Conservation (phyloP, 169 alveolate species). For the Plasmodium ovale region DNA sequence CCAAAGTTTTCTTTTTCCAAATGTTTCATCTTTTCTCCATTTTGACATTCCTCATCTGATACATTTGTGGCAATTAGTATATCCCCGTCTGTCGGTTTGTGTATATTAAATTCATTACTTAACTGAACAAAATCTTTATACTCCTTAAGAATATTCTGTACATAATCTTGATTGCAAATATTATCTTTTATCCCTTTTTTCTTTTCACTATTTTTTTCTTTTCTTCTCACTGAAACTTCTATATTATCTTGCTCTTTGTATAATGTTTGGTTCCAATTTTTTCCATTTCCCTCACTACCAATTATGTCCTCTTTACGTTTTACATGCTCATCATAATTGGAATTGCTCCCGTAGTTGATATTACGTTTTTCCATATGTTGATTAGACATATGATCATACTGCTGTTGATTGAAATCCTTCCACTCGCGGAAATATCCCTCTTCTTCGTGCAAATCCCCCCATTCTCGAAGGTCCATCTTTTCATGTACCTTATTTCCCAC, state of each 20-base stretch:
- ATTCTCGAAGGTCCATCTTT: too few relatives aligned
- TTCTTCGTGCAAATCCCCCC: too few relatives aligned
- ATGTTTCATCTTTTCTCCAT: neutral
- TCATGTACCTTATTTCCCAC: too few relatives aligned
- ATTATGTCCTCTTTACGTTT: too few relatives aligned
- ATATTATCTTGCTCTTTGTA: neutral
- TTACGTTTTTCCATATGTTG: too few relatives aligned
- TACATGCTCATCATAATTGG: too few relatives aligned
- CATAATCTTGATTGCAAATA: neutral
- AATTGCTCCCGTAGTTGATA: too few relatives aligned
- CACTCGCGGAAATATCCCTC: too few relatives aligned
- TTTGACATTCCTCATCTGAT: neutral
- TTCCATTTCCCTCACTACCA: too few relatives aligned
- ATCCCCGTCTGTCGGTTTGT: neutral
- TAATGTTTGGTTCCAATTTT: neutral
- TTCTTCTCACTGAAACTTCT: neutral
- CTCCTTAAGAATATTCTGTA: neutral
- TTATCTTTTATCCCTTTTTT: neutral
- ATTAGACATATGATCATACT: too few relatives aligned
- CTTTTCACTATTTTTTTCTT: neutral
- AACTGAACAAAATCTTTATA: slow-evolving; percentile 4
- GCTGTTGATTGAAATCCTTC: too few relatives aligned
- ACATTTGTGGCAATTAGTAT: neutral
- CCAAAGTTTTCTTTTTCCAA: neutral
- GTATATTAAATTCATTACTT: neutral